phyloP scores from a whole-genome alignment of 345 rosid species.

The Hirschfeldia incana region DNA sequence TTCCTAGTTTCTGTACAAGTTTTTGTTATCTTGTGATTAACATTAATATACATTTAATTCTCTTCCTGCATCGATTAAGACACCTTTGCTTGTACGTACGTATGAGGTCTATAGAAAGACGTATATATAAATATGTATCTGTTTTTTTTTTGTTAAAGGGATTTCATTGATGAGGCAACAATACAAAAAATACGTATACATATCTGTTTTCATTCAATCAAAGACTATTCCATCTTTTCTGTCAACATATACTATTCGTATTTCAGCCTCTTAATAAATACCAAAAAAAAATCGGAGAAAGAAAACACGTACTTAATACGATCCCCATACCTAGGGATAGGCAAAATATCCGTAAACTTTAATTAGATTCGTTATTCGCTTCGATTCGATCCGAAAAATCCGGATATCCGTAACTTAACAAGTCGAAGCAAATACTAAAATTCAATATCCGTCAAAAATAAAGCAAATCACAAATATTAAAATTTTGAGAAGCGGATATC shows the following conservation, averaged over 20 bases:
- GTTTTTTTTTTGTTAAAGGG: no score
- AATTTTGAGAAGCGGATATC: no score
- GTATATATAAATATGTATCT: not conserved
- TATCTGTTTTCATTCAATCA: not conserved
- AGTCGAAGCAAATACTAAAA: no score
- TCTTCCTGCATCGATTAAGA: constrained; percentile 35
- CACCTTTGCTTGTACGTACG: constrained; percentile 26
- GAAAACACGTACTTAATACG: no score
- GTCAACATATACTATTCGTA: not conserved
- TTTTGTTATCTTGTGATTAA: constrained; percentile 40
- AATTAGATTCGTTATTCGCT: no score
- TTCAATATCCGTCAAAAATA: no score
- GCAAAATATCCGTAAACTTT: no score
- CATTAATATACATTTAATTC: constrained; percentile 31
- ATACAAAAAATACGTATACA: not conserved
- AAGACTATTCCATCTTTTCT: not conserved
- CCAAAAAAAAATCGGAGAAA: not conserved
- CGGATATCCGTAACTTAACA: no score
- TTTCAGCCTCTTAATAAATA: not conserved
- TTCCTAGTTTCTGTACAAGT: constrained; percentile 27
- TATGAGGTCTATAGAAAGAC: not conserved
- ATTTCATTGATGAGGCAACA: no score
- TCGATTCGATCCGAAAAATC: no score
- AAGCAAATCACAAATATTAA: no score
- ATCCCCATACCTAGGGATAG: no score